These are phyloP conservation scores for Trichoderma erinaceum DNA, from an alignment of 495 filamentous ascomycete genomes.

Conservation along the genomic window DNA sequence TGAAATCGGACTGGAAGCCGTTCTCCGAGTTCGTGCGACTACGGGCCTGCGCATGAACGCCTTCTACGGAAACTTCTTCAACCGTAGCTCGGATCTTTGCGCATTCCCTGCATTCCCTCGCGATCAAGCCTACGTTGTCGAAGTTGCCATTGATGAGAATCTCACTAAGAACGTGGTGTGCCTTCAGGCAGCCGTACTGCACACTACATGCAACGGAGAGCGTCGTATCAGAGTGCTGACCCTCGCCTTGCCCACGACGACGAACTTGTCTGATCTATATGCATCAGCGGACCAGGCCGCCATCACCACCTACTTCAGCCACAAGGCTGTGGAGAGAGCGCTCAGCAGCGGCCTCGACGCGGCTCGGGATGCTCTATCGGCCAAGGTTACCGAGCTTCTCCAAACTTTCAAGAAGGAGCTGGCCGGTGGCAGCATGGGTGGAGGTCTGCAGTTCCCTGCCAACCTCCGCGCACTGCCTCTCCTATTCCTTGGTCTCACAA, in stretches of 20 bases:
- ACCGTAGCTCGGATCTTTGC: constrained; percentile 91
- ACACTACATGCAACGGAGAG: constrained; percentile 97
- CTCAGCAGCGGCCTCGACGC: constrained; percentile 82
- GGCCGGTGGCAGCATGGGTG: constrained; percentile 90
- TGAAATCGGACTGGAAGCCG: constrained; percentile 93
- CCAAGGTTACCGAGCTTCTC: constrained; percentile 86
- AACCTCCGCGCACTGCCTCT: constrained; percentile 84
- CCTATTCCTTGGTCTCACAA: constrained; percentile 88
- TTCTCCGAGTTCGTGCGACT: constrained; percentile 89
- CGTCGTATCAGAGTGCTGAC: constrained; percentile 92
- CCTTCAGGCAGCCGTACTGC: constrained; percentile 92
- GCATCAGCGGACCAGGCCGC: constrained; percentile 91
- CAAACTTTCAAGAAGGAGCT: constrained; percentile 96
- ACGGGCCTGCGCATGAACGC: constrained; percentile 94
- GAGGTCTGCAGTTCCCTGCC: constrained; percentile 86
- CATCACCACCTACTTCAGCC: constrained; percentile 88
- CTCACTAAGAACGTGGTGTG: constrained; percentile 90
- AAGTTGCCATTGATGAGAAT: constrained; percentile 95
- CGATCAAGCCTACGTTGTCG: constrained; percentile 97
- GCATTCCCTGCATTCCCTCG: constrained; percentile 96
- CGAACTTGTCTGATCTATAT: constrained; percentile 83
- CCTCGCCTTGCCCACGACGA: constrained; percentile 84
- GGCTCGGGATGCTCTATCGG: constrained; percentile 81
- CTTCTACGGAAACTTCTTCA: constrained; percentile 99
- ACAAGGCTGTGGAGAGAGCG: constrained; percentile 92